phyloP scores from a whole-genome alignment of 495 filamentous ascomycete genomes.

The Jackrogersella multiformis region DNA sequence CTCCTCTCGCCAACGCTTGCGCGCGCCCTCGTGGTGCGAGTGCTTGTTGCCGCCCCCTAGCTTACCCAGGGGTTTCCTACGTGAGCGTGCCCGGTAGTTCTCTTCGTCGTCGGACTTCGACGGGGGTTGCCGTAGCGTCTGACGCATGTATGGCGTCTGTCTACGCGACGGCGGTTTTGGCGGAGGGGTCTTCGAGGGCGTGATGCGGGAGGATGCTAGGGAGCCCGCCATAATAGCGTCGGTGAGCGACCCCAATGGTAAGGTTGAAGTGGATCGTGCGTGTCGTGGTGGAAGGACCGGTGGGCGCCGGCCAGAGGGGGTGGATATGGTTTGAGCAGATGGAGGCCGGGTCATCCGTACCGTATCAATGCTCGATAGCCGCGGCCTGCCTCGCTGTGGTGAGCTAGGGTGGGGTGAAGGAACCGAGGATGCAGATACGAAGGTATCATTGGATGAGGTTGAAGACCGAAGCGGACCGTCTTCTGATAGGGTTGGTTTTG shows the following conservation, averaged over 20 bases:
- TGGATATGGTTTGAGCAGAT: constrained; percentile 11
- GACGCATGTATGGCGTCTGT: constrained; percentile 62
- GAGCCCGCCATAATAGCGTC: constrained; percentile 89
- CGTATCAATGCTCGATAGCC: constrained; percentile 13
- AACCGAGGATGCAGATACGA: constrained; percentile 59
- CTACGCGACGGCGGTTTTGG: constrained; percentile 45
- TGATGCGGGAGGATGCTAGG: constrained; percentile 71
- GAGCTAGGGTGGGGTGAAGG: constrained; percentile 46
- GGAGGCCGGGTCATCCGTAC: constrained; percentile 15
- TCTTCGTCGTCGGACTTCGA: constrained; percentile 68
- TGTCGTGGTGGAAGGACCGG: constrained; percentile 26
- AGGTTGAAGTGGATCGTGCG: constrained; percentile 29
- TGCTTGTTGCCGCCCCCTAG: constrained; percentile 62
- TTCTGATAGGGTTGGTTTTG: neutral
- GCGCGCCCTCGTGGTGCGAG: constrained; percentile 87
- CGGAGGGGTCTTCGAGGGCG: constrained; percentile 42
- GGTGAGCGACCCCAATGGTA: constrained; percentile 56
- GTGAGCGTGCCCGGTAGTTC: constrained; percentile 55
- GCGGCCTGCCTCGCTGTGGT: constrained; percentile 34
- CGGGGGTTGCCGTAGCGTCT: constrained; percentile 75
- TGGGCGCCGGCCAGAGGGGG: constrained; percentile 7
- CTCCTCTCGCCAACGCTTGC: constrained; percentile 82
- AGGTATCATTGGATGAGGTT: constrained; percentile 54
- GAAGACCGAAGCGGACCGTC: constrained; percentile 35
- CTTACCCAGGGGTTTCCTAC: constrained; percentile 49